These are phyloP conservation scores for Aspergillus biplanus DNA, from an alignment of 495 filamentous ascomycete genomes.

Conservation along the genomic window DNA sequence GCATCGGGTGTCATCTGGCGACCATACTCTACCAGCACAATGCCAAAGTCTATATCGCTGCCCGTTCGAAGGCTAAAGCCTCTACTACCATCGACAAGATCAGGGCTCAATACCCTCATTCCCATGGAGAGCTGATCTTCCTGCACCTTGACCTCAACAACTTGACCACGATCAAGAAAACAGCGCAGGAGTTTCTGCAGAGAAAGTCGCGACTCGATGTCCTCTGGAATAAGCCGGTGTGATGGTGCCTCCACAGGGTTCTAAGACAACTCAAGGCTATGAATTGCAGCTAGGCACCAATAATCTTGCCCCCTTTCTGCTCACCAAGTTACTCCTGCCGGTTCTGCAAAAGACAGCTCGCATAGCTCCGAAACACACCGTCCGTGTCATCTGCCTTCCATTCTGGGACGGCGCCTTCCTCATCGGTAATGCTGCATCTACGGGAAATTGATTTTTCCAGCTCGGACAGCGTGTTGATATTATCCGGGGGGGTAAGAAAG, in stretches of 20 bases:
- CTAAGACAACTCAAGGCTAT: slow-evolving; percentile 34
- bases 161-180: slow-evolving; percentile 45
- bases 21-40: not conserved
- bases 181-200: slow-evolving; percentile 43
- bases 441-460: too few species aligned
- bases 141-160: slow-evolving; percentile 45
- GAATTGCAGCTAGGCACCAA: slow-evolving; percentile 55
- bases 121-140: too few species aligned
- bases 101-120: too few species aligned
- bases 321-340: slow-evolving; percentile 50
- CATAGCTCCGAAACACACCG: too few species aligned
- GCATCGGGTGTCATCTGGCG: not conserved
- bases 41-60: not conserved
- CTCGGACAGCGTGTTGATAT: too few species aligned
- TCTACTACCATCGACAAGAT: too few species aligned
- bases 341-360: not conserved
- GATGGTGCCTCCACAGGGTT: slow-evolving; percentile 42
- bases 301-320: slow-evolving; percentile 51
- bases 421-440: too few species aligned
- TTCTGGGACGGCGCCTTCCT: too few species aligned
- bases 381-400: too few species aligned
- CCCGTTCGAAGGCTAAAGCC: not conserved
- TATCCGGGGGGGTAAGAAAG: too few species aligned
- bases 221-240: slow-evolving; percentile 57
- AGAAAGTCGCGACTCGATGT: slow-evolving; percentile 50